A percentile compares a stretch with the other conserved stretches of the same genome.
phyloP scores from a whole-genome alignment of 148 eudicot species.

The Oxyria digyna region DNA sequence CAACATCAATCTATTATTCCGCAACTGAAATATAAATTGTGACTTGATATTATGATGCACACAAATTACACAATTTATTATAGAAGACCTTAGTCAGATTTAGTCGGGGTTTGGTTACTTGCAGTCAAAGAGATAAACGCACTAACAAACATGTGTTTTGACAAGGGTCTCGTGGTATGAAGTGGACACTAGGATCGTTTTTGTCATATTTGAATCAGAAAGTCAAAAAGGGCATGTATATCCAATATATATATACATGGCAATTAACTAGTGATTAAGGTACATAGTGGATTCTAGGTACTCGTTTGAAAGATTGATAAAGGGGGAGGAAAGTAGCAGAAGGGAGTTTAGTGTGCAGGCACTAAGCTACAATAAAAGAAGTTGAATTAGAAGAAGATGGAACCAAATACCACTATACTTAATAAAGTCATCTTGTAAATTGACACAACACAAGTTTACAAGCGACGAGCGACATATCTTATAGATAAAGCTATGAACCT shows the following conservation, averaged over 20 bases:
- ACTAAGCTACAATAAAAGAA: not conserved
- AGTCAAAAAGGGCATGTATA: not conserved
- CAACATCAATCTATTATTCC: too few species aligned
- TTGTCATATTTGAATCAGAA: constrained; percentile 1
- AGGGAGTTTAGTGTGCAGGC: constrained; percentile 4
- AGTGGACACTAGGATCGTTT: constrained; percentile 3
- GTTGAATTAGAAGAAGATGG: not conserved
- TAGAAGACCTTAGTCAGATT: too few species aligned
- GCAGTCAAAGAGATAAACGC: not conserved
- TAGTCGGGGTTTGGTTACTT: not conserved
- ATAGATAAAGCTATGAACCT: too few species aligned
- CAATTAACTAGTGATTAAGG: not conserved
- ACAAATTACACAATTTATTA: too few species aligned
- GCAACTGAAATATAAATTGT: too few species aligned
- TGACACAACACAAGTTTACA: too few species aligned
- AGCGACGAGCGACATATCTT: too few species aligned
- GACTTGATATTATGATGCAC: too few species aligned
- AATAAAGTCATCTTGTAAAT: too few species aligned
- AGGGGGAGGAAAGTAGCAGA: not conserved
- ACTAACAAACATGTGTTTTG: constrained; percentile 2
- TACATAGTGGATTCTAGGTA: constrained; percentile 6
- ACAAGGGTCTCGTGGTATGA: not conserved
- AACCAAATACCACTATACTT: not conserved
- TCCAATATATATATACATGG: not conserved
- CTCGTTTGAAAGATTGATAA: not conserved